Evolutionary conservation across 768 basidiomycete genomes (phyloP).

Genomic region (Asterophora lycoperdoides): DNA sequence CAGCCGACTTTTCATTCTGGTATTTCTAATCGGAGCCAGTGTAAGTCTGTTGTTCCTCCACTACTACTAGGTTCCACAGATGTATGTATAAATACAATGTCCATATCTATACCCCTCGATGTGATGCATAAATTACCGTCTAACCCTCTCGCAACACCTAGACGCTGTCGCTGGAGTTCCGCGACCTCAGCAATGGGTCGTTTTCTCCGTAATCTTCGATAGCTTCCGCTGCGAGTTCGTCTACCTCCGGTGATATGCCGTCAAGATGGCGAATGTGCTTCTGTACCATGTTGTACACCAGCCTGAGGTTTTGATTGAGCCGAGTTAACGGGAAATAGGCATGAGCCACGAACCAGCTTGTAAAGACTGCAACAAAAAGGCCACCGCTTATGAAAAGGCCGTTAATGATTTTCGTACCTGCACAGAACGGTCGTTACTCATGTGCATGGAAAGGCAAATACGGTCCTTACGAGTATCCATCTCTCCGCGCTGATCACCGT

Average conservation of each 20-base stretch:
- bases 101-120: background rate
- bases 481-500: constrained; percentile 64
- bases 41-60: constrained; percentile 91
- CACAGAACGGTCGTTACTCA: background rate
- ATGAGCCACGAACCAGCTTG: constrained; percentile 57
- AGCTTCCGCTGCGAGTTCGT: constrained; percentile 55
- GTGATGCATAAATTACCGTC: background rate
- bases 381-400: constrained; percentile 54
- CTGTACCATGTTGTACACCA: constrained; percentile 62
- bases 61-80: constrained; percentile 54
- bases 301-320: constrained; percentile 35
- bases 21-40: constrained; percentile 91
- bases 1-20: constrained; percentile 80
- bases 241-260: constrained; percentile 42
- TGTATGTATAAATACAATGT: background rate
- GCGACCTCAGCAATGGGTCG: constrained; percentile 46
- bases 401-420: constrained; percentile 67
- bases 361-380: constrained; percentile 49
- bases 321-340: background rate
- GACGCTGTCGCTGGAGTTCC: background rate
- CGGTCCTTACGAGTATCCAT: constrained; percentile 66
- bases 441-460: background rate
- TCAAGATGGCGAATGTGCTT: constrained; percentile 54
- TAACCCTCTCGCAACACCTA: background rate
- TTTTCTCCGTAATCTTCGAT: constrained; percentile 59